Base-by-base conservation (phyloP, 495 filamentous ascomycete species). In the Cercophora samala region DNA sequence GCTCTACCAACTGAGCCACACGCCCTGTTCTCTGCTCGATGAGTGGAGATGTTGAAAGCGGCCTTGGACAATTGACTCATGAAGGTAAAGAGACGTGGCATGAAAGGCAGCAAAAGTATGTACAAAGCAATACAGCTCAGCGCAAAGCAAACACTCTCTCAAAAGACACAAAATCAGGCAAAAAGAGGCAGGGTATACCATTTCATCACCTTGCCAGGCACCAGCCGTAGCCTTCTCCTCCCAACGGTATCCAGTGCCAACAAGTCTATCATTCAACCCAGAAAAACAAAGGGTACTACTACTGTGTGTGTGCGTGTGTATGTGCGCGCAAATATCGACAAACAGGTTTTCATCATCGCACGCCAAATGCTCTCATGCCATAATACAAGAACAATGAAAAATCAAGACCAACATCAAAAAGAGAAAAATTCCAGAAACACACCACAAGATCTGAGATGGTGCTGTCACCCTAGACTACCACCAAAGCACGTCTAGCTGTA, bases 1-100 rank as follows among this genome's bases (percentile, higher is more conserved):
- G 53, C 53, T 56, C 53, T 56, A 56, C 53, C 53, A 56, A 56
- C 53, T 56, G 53, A 56, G 53, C 53, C 53, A 56, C 53, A 56
- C 53, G 53, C 53, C 53, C 53, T 56, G 21, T 56, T 56, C 22
- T 56, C n/a, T 56, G 53, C 53, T 56, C 22, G 53, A 56, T 23
- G 53, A 54, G 19, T 56, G 53, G 19, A 56, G 18, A 21, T 3
- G 1, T 21, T 3, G 18, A 56, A 5, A 56, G 1, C 19, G 15
- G n/a, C 52, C 17, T 21, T 54, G 52, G 52, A 13, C n/a, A 19
- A 0, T 54, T 18, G 1, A 11, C 19, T 19, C 52, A 54, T 54
- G 17, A 54, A n/a, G n/a, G n/a, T n/a, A n/a, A n/a, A n/a, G n/a
- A n/a, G n/a, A n/a, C n/a, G n/a, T n/a, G n/a, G n/a, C n/a, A n/a